Evolutionary conservation across 495 filamentous ascomycete species (phyloP).

Genomic region (Sporormia fimetaria): DNA sequence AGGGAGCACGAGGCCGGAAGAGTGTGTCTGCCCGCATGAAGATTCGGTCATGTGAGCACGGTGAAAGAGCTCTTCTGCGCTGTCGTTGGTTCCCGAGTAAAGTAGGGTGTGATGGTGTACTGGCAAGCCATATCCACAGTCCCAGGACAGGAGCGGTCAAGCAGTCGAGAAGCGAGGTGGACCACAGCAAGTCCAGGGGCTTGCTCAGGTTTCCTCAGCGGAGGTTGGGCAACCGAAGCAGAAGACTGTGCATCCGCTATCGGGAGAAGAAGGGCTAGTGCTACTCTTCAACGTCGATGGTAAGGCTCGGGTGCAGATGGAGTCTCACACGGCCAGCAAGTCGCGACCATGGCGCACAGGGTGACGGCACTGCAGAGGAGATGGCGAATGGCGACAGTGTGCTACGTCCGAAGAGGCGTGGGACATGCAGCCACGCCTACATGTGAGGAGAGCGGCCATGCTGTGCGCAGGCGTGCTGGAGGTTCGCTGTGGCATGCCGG

Average conservation of each 20-base stretch:
- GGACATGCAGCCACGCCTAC: too few species aligned
- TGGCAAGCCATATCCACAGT: conserved; percentile 3
- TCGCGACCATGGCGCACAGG: too few species aligned
- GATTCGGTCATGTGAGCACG: conserved; percentile 30
- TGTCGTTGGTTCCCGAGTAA: conserved; percentile 21
- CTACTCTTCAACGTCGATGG: too few species aligned
- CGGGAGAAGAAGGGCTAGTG: not conserved
- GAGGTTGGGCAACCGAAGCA: conserved; percentile 5
- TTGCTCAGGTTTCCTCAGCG: not conserved
- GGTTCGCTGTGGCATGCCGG: too few species aligned
- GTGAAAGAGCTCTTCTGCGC: conserved; percentile 16
- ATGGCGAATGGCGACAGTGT: too few species aligned
- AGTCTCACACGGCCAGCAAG: too few species aligned
- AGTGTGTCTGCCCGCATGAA: conserved; percentile 24
- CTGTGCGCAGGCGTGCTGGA: too few species aligned
- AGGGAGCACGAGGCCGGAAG: conserved; percentile 17
- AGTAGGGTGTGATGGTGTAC: conserved; percentile 18
- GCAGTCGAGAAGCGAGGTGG: conserved; percentile 18
- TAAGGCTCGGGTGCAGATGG: too few species aligned
- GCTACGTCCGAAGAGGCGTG: too few species aligned
- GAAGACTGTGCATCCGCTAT: conserved; percentile 7
- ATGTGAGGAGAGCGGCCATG: too few species aligned
- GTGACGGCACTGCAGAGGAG: too few species aligned
- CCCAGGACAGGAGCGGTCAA: conserved; percentile 4
- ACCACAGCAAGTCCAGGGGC: not conserved